These are phyloP conservation scores for Pythium aristosporum DNA, from an alignment of 352 stramenopile species.

Conservation along the genomic window DNA sequence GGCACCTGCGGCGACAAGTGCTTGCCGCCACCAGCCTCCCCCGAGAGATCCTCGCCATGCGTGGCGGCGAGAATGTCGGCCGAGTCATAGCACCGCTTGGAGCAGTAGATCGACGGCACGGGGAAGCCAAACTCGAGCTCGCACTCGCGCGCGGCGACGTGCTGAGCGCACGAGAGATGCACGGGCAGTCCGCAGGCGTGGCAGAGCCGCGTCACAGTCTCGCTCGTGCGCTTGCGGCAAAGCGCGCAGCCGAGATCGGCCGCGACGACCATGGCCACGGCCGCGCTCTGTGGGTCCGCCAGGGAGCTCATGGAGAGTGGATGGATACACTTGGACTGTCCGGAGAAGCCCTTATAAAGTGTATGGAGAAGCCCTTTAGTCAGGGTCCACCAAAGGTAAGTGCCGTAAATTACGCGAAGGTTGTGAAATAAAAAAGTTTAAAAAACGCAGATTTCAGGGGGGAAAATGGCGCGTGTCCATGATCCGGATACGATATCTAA, in stretches of 20 bases:
- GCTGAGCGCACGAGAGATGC: slow-evolving; percentile 37
- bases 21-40: background rate
- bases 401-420: slow-evolving; percentile 12
- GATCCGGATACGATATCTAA: background rate
- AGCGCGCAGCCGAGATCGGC: slow-evolving; percentile 28
- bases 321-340: slow-evolving; percentile 1
- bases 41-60: background rate
- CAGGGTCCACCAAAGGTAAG: slow-evolving; percentile 4
- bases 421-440: slow-evolving; percentile 7
- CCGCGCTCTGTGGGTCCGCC: slow-evolving; percentile 5
- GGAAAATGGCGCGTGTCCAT: background rate
- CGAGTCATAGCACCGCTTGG: slow-evolving; percentile 40
- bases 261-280: slow-evolving; percentile 14
- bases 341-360: slow-evolving; percentile 24
- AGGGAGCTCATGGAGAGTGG: slow-evolving; percentile 7
- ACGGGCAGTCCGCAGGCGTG: slow-evolving; percentile 35
- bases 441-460: background rate
- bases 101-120: slow-evolving; percentile 34
- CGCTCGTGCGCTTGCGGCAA: slow-evolving; percentile 38
- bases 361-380: background rate
- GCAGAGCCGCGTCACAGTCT: slow-evolving; percentile 38
- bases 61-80: slow-evolving; percentile 17
- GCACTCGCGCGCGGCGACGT: slow-evolving; percentile 39
- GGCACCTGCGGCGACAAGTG: slow-evolving; percentile 40
- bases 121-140: slow-evolving; percentile 38